Conservation (phyloP, 1,139 yeast genomes). For the Dujonia santamariae region DNA sequence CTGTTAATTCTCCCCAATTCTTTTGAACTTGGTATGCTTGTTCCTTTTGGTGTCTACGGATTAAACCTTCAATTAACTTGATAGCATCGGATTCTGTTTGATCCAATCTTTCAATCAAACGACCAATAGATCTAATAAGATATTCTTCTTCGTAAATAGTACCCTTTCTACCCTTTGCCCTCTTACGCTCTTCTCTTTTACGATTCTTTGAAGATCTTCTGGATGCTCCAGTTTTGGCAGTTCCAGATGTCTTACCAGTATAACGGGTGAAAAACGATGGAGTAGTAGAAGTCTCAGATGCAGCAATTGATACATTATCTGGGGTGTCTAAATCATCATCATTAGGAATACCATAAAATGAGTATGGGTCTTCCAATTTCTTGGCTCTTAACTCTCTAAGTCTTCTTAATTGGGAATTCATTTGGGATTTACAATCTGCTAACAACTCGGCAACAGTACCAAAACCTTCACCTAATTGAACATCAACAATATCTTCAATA, state of each 20-base stretch:
- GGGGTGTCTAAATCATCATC: constrained; percentile 70
- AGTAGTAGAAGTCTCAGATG: constrained; percentile 88
- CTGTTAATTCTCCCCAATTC: constrained; percentile 57
- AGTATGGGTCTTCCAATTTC: constrained; percentile 80
- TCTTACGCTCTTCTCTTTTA: constrained; percentile 93
- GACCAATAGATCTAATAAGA: constrained; percentile 79
- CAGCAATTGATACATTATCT: constrained; percentile 92
- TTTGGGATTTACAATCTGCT: constrained; percentile 88
- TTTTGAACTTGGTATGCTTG: constrained; percentile 84
- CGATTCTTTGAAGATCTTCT: constrained; percentile 87
- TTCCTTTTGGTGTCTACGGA: constrained; percentile 68
- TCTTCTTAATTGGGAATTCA: constrained; percentile 77
- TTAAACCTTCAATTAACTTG: constrained; percentile 68
- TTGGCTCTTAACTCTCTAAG: constrained; percentile 80
- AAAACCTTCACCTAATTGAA: constrained; percentile 81
- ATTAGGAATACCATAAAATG: constrained; percentile 64
- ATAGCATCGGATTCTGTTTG: constrained; percentile 74
- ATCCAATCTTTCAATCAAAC: constrained; percentile 79
- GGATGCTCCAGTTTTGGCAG: constrained; percentile 95
- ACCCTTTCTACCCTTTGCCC: constrained; percentile 96
- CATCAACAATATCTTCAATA: constrained; percentile 60
- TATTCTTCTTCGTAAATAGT: constrained; percentile 97
- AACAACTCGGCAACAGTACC: constrained; percentile 82
- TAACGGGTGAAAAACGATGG: constrained; percentile 93
- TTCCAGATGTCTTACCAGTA: constrained; percentile 93